Evolutionary conservation across 202 grass and related monocot genomes (phyloP).

Genomic region (Zoysia matrella): DNA sequence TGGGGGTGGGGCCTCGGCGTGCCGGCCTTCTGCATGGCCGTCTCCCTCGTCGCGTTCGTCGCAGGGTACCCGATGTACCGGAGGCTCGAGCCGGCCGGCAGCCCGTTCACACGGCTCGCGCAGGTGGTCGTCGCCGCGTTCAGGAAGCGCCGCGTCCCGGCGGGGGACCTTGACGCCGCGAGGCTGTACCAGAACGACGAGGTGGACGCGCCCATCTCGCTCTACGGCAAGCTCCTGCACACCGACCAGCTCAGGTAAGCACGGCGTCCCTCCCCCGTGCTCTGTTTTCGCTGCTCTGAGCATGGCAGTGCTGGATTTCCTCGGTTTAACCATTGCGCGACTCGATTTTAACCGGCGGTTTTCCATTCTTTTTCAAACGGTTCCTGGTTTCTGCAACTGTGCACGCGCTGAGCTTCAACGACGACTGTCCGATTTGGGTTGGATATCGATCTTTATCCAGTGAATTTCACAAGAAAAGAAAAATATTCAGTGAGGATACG

Average conservation of each 20-base stretch:
- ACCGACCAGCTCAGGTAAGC: conserved; percentile 71
- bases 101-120: conserved; percentile 74
- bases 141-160: conserved; percentile 52
- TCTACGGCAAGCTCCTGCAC: conserved; percentile 77
- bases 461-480: too few species aligned
- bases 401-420: too few species aligned
- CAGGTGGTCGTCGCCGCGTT: conserved; percentile 72
- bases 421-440: too few species aligned
- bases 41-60: conserved; percentile 74
- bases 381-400: too few species aligned
- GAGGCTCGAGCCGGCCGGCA: conserved; percentile 47
- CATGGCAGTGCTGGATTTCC: too few species aligned
- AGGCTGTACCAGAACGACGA: conserved; percentile 71
- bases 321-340: too few species aligned
- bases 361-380: too few species aligned
- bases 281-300: too few species aligned
- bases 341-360: too few species aligned
- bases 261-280: accelerated
- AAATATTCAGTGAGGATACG: too few species aligned
- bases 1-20: conserved; percentile 93
- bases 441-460: too few species aligned
- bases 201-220: conserved; percentile 63
- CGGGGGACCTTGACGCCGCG: too few species aligned
- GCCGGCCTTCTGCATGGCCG: conserved; percentile 68
- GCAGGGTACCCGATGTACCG: conserved; percentile 69